Conservation (phyloP, 345 rosid species). For the Gossypium ekmanianum region DNA sequence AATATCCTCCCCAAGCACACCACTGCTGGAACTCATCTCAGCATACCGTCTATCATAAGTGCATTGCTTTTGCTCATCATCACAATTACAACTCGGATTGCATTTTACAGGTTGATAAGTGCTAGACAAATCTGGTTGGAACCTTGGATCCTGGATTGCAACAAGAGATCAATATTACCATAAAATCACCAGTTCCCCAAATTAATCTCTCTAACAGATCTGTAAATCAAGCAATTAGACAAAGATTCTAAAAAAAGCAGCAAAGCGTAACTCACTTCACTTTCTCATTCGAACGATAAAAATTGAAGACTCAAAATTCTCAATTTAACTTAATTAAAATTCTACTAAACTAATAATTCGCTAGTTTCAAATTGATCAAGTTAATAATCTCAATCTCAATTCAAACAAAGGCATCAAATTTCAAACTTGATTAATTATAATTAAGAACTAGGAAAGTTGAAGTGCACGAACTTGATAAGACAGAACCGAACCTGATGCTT, state of each 20-base stretch:
- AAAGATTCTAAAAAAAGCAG: background rate
- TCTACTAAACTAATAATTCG: background rate
- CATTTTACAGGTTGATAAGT: slow-evolving; percentile 61
- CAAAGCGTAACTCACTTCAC: background rate
- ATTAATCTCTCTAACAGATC: background rate
- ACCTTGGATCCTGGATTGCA: slow-evolving; percentile 62
- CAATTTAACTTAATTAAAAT: background rate
- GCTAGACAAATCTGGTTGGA: slow-evolving; percentile 56
- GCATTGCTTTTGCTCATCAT: slow-evolving; percentile 43
- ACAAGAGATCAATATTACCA: slow-evolving; percentile 14
- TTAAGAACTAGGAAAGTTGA: slow-evolving; percentile 4
- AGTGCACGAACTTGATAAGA: background rate
- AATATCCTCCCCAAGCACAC: slow-evolving; percentile 61
- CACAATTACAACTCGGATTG: slow-evolving; percentile 62
- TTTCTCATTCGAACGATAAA: background rate
- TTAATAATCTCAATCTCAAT: background rate
- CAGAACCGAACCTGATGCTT: slow-evolving; percentile 39
- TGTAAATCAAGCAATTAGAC: background rate
- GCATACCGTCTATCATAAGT: slow-evolving; percentile 68
- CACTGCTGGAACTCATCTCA: slow-evolving; percentile 81
- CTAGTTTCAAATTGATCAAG: background rate
- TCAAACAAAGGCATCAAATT: background rate
- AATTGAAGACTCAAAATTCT: background rate
- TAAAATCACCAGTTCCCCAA: slow-evolving; percentile 6
- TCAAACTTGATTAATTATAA: background rate